Evolutionary conservation across 2,329 filamentous ascomycete species (phyloP), one percentile per base, ranked within the genome.

Genomic region (Herpotrichia juniperi): DNA sequence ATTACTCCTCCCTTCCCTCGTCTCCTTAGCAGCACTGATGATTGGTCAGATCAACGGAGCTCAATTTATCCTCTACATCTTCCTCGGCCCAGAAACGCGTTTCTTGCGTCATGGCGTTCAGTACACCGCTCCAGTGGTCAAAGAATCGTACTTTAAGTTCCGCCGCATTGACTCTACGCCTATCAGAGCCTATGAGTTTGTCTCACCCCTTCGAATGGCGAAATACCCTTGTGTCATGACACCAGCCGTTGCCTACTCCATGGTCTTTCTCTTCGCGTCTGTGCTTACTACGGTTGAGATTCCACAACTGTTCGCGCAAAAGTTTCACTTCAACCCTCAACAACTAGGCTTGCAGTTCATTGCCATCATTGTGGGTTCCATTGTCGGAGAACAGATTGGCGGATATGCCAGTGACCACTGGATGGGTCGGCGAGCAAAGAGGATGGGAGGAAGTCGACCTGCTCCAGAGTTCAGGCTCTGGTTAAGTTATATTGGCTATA

Each of bases 341-440:
- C 79, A 85, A 52, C 74, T 86, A 6, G 84, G 84, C 0, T 75
- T 87, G 1, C 83, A 86, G 52, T 84, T 83, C 58, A 69, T 85
- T 7, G 78, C 78, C 2, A 72, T 85, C 42, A 82, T 87, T 43
- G 74, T 86, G 28, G 83, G 84, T 1, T 80, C 78, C 1, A 64
- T 86, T 4, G 72, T 86, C 9, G 84, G 84, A 17, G 84, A 87
- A 64, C 82, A 84, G 60, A 62, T 85, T 7, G 83, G 82, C 40
- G 83, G 83, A 1, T 73, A 76, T 25, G 61, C 80, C 22, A 82
- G 79, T 4, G 83, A 86, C 63, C 71, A 69, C 30, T 86, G 79
- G 80, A 82, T 82, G 77, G 73, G 72, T 44, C 57, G 71, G 17
- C 66, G 73, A 3, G 69, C 74, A 8, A 74, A 73, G 28, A 66